A percentile compares a stretch with the other conserved stretches of the same genome.
Evolutionary conservation across 2,329 filamentous ascomycete species (phyloP).

Genomic region (Endocalyx cinctus): DNA sequence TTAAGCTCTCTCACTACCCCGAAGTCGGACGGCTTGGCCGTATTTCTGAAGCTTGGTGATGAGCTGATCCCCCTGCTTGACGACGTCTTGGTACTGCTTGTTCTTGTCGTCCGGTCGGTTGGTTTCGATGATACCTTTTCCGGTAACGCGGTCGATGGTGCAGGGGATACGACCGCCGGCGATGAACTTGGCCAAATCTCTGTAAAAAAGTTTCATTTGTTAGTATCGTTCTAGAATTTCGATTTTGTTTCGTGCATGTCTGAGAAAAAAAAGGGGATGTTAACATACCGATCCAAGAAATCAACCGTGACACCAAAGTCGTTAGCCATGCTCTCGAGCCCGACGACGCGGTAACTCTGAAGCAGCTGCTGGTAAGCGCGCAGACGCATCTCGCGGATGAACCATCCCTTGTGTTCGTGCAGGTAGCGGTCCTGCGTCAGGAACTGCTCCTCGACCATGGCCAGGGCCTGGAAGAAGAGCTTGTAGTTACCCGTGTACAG

Average conservation of each 20-base stretch:
- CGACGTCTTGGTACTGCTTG: constrained; percentile 97
- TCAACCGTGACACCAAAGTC: constrained; percentile 97
- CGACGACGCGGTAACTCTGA: constrained; percentile 94
- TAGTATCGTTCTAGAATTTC: neutral
- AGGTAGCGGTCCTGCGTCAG: constrained; percentile 91
- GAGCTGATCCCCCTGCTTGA: constrained; percentile 94
- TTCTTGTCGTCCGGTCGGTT: constrained; percentile 98
- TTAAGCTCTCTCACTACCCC: constrained; percentile 88
- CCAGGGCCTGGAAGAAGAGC: constrained; percentile 86
- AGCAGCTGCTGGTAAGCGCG: constrained; percentile 94
- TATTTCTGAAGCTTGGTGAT: constrained; percentile 99
- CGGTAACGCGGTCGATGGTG: constrained; percentile 95
- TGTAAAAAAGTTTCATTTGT: constrained; percentile 28
- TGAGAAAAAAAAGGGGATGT: neutral
- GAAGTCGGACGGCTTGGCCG: constrained; percentile 87
- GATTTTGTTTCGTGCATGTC: too few relatives aligned
- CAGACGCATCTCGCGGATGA: constrained; percentile 96
- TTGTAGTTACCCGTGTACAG: constrained; percentile 93
- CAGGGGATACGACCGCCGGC: constrained; percentile 90
- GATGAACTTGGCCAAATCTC: constrained; percentile 95
- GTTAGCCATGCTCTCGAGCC: constrained; percentile 93
- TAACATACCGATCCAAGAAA: constrained; percentile 81
- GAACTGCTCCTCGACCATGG: constrained; percentile 88
- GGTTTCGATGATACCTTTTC: constrained; percentile 95
- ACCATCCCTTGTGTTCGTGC: constrained; percentile 94